These are phyloP conservation scores for Erythrobasidium hasegawianum DNA, from an alignment of 1,284 basidiomycete genomes.

Conservation along the genomic window DNA sequence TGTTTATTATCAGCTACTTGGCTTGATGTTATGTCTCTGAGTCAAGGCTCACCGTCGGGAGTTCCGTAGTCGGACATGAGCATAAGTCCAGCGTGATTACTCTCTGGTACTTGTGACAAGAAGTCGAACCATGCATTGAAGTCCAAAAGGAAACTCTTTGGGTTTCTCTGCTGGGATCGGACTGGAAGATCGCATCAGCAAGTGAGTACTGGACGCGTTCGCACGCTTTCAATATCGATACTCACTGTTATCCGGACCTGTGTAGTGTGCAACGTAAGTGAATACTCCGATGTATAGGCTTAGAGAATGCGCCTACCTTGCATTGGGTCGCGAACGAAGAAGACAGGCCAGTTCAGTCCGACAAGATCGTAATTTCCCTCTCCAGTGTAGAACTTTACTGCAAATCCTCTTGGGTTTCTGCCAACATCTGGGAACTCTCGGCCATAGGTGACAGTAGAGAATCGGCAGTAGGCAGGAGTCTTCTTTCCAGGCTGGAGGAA, in stretches of 20 bases:
- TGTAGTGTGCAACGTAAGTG: no score
- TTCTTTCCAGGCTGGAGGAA: conserved; percentile 44
- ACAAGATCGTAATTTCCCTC: conserved; percentile 80
- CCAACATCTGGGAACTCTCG: conserved; percentile 60
- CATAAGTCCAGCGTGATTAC: conserved; percentile 48
- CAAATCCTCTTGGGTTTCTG: conserved; percentile 76
- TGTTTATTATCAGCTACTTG: no score
- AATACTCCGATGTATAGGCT: no score
- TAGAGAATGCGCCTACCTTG: no score
- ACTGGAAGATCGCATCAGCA: no score
- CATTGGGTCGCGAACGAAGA: conserved; percentile 73
- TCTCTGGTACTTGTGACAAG: conserved; percentile 48
- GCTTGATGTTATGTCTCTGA: no score
- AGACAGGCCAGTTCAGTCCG: conserved; percentile 69
- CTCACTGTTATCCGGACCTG: conserved; percentile 65
- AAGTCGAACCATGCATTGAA: conserved; percentile 51
- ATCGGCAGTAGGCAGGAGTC: conserved; percentile 44
- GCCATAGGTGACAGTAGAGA: conserved; percentile 47
- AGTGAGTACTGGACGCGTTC: no score
- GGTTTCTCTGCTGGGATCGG: conserved; percentile 49
- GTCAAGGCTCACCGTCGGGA: conserved; percentile 44
- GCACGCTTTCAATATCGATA: no score
- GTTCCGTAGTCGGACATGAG: conserved; percentile 48
- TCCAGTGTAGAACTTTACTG: conserved; percentile 71
- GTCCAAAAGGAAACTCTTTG: conserved; percentile 41